Evolutionary conservation across 1,284 basidiomycete species (phyloP).

Genomic region (Ustilago cynodontis): DNA sequence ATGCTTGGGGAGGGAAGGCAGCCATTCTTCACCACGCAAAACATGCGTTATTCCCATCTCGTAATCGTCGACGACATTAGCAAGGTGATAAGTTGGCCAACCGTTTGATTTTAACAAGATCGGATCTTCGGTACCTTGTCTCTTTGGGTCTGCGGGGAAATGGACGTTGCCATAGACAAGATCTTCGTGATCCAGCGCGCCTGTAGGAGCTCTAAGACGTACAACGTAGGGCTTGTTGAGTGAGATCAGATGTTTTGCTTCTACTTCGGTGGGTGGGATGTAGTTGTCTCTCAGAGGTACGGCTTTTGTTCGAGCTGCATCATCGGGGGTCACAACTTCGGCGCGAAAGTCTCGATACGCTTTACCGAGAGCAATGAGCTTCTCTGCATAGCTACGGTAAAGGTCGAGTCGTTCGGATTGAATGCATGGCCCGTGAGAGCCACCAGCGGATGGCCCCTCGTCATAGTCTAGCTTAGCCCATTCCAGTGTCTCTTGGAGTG

Average conservation of each 20-base stretch:
- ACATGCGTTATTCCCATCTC: constrained; percentile 97
- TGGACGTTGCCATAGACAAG: constrained; percentile 81
- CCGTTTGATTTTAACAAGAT: constrained; percentile 91
- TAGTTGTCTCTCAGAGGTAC: constrained; percentile 86
- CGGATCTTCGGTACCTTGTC: constrained; percentile 78
- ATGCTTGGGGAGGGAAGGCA: constrained; percentile 92
- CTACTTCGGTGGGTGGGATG: constrained; percentile 82
- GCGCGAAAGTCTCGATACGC: constrained; percentile 95
- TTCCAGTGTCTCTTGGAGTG: constrained; percentile 80
- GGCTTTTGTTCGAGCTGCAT: constrained; percentile 74
- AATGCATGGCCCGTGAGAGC: constrained; percentile 56
- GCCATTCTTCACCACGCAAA: constrained; percentile 97
- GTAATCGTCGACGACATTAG: constrained; percentile 94
- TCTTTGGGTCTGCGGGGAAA: constrained; percentile 73
- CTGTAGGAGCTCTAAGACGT: constrained; percentile 73
- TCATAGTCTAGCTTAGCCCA: constrained; percentile 97
- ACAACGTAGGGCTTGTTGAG: constrained; percentile 84
- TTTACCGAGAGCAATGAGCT: constrained; percentile 83
- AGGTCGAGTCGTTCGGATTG: constrained; percentile 89
- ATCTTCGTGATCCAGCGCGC: constrained; percentile 72
- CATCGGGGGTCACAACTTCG: constrained; percentile 73
- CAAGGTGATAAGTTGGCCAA: constrained; percentile 96
- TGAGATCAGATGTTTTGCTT: constrained; percentile 79
- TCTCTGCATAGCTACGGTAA: constrained; percentile 81
- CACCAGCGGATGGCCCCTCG: constrained; percentile 77